Base-by-base conservation (phyloP, 2,329 filamentous ascomycete genomes). In the Fusarium anguioides region DNA sequence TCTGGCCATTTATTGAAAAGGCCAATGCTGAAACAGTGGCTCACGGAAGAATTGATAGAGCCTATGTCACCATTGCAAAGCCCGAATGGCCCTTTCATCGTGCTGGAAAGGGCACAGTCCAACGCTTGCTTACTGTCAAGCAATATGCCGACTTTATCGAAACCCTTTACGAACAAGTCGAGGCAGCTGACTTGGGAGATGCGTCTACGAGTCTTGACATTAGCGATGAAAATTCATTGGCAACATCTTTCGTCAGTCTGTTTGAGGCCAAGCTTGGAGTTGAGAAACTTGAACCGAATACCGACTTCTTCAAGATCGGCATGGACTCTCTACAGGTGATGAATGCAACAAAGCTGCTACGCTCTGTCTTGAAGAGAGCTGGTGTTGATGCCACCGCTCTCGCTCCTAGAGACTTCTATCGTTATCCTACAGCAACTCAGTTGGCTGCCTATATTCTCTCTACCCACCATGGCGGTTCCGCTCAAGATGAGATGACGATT, bases 261-360 rank as follows among this genome's bases (percentile, higher is more conserved):
- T 61, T 61, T 1, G n/a, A 41, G 6, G 36, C 12, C 0, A 23
- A 36, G 2, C 33, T 61, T 2, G 29, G 58, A 8, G 35, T 55
- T 3, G 6, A n/a, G 5, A 11, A 3, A 1, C 35, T 61, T 0
- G 20, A 17, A 1, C n/a, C 15, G 1, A n/a, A 37, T 5, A 31
- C 23, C 1, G 58, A 61, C 6, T 61, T 61, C 3, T 61, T 61
- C 4, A 31, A 40, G 0, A 47, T 26, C 1, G 58, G 58, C 1
- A 20, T 55, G 1, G 58, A 61, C 10, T 61, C 58, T 0, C 18
- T 61, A 1, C 57, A 61, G 4, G 35, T 54, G 1, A 61, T 40
- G 35, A 61, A 35, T 3, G 27, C 15, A 1, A 4, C 58, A 1
- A 61, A 55, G 1, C 1, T 55, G 0, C 1, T 61, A 0, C 26